These are phyloP conservation scores for Cyberlindnera nakhonratchasimensis DNA, from an alignment of 805 yeast species.

Conservation along the genomic window DNA sequence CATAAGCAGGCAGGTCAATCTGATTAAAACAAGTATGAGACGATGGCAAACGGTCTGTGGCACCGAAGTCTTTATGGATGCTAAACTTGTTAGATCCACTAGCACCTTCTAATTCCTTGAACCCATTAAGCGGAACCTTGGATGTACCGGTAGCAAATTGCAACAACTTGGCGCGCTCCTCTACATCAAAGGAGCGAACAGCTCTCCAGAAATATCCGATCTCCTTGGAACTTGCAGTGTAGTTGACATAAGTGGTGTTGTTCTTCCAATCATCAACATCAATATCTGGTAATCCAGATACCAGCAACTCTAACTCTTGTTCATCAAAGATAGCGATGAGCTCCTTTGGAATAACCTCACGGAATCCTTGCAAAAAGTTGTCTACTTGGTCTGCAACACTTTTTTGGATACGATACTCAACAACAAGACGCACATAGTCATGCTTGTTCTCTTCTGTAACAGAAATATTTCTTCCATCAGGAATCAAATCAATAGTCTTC, in stretches of 20 bases:
- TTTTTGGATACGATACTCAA: conserved; percentile 78
- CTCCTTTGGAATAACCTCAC: conserved; percentile 82
- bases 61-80: conserved; percentile 85
- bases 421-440: conserved; percentile 82
- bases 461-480: conserved; percentile 75
- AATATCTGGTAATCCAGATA: conserved; percentile 94
- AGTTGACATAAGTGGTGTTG: conserved; percentile 77
- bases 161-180: conserved; percentile 87
- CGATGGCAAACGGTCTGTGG: conserved; percentile 83
- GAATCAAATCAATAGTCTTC: conserved; percentile 75
- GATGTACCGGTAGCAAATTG: conserved; percentile 98
- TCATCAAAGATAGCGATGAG: conserved; percentile 87
- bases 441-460: conserved; percentile 90
- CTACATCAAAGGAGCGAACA: conserved; percentile 87
- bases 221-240: conserved; percentile 77
- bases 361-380: conserved; percentile 81
- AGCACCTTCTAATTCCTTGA: conserved; percentile 84
- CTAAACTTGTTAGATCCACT: conserved; percentile 82
- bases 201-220: conserved; percentile 98
- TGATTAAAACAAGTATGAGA: conserved; percentile 98
- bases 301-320: conserved; percentile 87
- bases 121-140: conserved; percentile 93
- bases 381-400: conserved; percentile 88
- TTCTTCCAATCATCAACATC: conserved; percentile 95
- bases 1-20: conserved; percentile 89